Base-by-base conservation (phyloP, 2,329 filamentous ascomycete genomes). In the Ophiostoma sp. region DNA sequence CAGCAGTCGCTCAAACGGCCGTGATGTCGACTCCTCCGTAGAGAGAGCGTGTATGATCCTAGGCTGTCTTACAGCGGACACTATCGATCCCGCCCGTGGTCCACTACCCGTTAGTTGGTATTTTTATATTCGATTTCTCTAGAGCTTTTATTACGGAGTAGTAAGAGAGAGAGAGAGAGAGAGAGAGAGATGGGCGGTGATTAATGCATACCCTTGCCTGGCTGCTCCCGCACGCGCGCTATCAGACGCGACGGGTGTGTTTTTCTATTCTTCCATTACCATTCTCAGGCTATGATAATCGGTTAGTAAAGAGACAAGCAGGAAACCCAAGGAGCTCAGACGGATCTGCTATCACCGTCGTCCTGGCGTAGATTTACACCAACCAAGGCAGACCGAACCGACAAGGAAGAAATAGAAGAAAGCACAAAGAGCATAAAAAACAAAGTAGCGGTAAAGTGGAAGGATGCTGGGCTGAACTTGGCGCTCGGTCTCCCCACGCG, bases 11-110 rank as follows among this genome's bases (percentile, higher is more conserved):
- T 2, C 49, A 55, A 27, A 27, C 49, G 18, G 18, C 49, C 49
- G 49, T 36, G 49, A 55, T 55, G 11, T 55, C n/a, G 49, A 55
- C 49, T 55, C 49, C 27, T 55, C 49, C 49, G 42, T 45, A 1
- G 27, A 27, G 49, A 47, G 12, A n/a, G 4, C 3, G 45, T 6
- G 14, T 16, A 18, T 52, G n/a, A 52, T 55, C 49, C 18, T 55
- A 55, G 27, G 36, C 58, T 62, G 58, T 62, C 36, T 38, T 38
- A 62, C 58, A 62, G 58, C 58, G 58, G 58, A n/a, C 58, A 36
- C 58, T 62, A 62, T 62, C 58, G 58, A 27, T 62, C 58, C 58
- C 58, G 58, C 58, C 58, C 58, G 58, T 36, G 58, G 36, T 36
- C 58, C 58, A 62, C 58, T 16, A 47, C 9, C 44, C 27, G 27